Base-by-base conservation (phyloP, 1,284 basidiomycete genomes). In the Austroboletus novae-zelandiae region DNA sequence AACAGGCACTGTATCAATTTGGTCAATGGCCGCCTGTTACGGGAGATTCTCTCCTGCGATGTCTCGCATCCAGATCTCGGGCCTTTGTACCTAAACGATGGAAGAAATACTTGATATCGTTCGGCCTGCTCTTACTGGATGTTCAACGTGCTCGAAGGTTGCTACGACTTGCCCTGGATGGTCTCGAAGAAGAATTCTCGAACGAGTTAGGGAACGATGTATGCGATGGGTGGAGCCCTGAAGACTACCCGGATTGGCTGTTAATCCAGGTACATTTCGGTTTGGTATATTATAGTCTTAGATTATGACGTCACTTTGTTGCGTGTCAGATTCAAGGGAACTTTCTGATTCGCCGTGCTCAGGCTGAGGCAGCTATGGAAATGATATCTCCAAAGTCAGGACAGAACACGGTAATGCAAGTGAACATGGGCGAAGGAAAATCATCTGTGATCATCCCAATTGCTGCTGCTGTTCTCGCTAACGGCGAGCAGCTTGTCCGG, bases 361-460 rank as follows among this genome's bases (percentile, higher is more conserved):
- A 79, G 52, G 54, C 61, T 15, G 48, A 58, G 0, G 61, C 78
- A 9, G 72, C 77, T 1, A 43, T 57, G 18, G 68, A 77, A 43
- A 79, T 81, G 75, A 74, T 77, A 5, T 48, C 54, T 0, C 78
- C 79, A 1, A 35, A 39, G 3, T 66, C 63, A 0, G 40, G 51
- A 2, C 27, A 48, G 6, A 80, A 72, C 45, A 71, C 70, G 0
- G 60, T 70, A 7, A 61, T 77, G 18, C 80, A 81, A 50, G 70
- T 81, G 17, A 79, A 80, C 41, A 81, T 81, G 79, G 80, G 80
- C 4, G 80, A 81, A 54, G 79, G 80, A 4, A 81, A 81, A 52
- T 76, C 79, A 0, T 76, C 77, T 0, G 79, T 80, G 2, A 80
- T 81, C 23, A 70, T 76, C 0, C 79, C 80, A 0, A 62, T 81